A percentile compares a stretch with the other conserved stretches of the same genome.
phyloP scores from a whole-genome alignment of 371 early-diverging fungal species.

The Dichotomocladium elegans region DNA sequence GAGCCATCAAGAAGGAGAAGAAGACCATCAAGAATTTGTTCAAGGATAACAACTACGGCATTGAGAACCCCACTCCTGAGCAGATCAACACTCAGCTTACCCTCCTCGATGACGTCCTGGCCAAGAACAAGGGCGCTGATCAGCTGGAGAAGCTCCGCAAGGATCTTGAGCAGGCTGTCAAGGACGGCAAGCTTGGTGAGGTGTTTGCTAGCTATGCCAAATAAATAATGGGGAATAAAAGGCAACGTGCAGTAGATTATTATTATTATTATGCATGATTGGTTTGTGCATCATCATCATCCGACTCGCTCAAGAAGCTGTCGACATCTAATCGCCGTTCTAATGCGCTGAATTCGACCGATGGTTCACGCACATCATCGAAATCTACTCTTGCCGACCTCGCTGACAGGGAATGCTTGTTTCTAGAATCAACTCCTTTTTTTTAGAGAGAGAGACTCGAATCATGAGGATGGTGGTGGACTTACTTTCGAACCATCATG shows the following conservation, averaged over 20 bases:
- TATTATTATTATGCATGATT: neutral
- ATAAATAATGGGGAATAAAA: conserved; percentile 10
- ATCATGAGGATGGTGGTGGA: neutral
- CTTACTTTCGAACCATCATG: conserved; percentile 69
- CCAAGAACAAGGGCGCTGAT: conserved; percentile 61
- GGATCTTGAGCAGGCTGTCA: conserved; percentile 53
- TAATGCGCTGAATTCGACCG: conserved; percentile 34
- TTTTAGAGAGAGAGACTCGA: no score
- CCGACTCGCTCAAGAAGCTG: conserved; percentile 33
- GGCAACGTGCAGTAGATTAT: neutral
- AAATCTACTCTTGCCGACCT: conserved; percentile 45
- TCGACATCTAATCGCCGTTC: conserved; percentile 34
- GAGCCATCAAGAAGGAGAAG: conserved; percentile 86
- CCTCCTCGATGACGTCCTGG: conserved; percentile 68
- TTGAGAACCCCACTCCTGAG: conserved; percentile 53
- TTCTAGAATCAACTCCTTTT: conserved; percentile 16
- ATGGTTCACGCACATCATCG: conserved; percentile 28
- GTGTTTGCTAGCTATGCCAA: conserved; percentile 44
- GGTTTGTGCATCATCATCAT: conserved; percentile 29
- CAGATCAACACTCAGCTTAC: conserved; percentile 62
- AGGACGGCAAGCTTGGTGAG: conserved; percentile 50
- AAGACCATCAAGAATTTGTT: conserved; percentile 82
- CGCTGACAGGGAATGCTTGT: conserved; percentile 40
- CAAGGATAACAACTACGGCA: conserved; percentile 79
- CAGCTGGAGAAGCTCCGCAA: conserved; percentile 53